phyloP scores from a whole-genome alignment of 2,329 filamentous ascomycete genomes.

The Achaetomium macrosporum region DNA sequence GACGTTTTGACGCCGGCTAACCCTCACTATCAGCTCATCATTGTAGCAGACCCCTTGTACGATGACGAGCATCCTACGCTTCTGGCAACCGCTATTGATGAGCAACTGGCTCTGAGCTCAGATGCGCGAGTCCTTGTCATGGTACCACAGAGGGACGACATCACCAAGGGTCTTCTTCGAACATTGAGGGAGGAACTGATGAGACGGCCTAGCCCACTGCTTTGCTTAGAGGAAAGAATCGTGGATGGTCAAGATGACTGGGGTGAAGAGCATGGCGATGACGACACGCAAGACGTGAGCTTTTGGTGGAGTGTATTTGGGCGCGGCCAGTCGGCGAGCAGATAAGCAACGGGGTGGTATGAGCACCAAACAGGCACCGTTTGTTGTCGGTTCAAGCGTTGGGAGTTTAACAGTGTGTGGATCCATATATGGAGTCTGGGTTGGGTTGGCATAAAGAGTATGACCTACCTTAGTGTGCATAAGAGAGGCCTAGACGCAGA shows the following conservation, averaged over 20 bases:
- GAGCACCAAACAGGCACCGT: not conserved
- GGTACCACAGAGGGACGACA: slow-evolving; percentile 70
- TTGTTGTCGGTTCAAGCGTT: too few species aligned
- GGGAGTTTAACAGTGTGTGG: too few species aligned
- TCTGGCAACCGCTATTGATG: slow-evolving; percentile 62
- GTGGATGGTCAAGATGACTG: slow-evolving; percentile 69
- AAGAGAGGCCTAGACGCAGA: too few species aligned
- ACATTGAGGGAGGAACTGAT: slow-evolving; percentile 59
- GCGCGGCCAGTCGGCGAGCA: slow-evolving; percentile 14
- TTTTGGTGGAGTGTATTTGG: slow-evolving; percentile 66
- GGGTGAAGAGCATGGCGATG: slow-evolving; percentile 48
- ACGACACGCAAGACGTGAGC: slow-evolving; percentile 37
- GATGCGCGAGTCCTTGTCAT: slow-evolving; percentile 69
- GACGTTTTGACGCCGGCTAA: slow-evolving; percentile 5
- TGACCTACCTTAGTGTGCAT: too few species aligned
- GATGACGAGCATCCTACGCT: slow-evolving; percentile 74
- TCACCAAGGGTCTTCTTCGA: slow-evolving; percentile 55
- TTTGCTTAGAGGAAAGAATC: slow-evolving; percentile 54
- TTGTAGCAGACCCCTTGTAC: slow-evolving; percentile 85
- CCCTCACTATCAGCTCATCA: slow-evolving; percentile 51
- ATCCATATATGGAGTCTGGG: too few species aligned
- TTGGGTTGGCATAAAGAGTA: too few species aligned
- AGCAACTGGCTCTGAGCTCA: slow-evolving; percentile 54
- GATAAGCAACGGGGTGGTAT: not conserved
- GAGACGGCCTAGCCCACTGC: slow-evolving; percentile 39